Conservation (phyloP, 805 yeast species). For the Clavispora vitiphila region DNA sequence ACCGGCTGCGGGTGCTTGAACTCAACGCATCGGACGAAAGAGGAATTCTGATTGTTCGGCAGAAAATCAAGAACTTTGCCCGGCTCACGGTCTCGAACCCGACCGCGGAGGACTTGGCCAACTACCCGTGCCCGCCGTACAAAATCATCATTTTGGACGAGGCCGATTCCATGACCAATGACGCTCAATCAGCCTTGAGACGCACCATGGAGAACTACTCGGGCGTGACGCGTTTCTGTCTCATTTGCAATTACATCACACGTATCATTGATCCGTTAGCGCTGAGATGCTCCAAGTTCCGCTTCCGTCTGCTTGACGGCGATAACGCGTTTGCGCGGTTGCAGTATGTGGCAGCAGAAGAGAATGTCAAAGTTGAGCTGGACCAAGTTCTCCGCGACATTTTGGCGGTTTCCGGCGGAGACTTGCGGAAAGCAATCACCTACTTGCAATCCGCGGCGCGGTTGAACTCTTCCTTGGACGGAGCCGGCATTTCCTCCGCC, state of each 20-base stretch:
- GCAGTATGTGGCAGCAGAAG: conserved; percentile 48
- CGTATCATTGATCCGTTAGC: conserved; percentile 96
- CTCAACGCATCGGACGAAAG: conserved; percentile 88
- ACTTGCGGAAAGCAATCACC: conserved; percentile 89
- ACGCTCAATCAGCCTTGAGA: conserved; percentile 92
- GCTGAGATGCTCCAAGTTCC: conserved; percentile 90
- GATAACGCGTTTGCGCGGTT: conserved; percentile 67
- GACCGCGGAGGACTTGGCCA: conserved; percentile 54
- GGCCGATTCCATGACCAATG: conserved; percentile 96
- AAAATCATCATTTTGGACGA: conserved; percentile 90
- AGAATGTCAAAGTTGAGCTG: conserved; percentile 21
- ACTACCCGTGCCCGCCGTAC: conserved; percentile 95
- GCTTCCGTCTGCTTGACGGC: conserved; percentile 76
- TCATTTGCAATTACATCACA: conserved; percentile 94
- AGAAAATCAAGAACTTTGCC: conserved; percentile 82
- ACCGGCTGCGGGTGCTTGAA: conserved; percentile 70
- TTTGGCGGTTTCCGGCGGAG: conserved; percentile 77
- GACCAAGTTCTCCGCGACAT: conserved; percentile 61
- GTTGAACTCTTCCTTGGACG: conserved; percentile 12
- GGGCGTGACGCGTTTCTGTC: conserved; percentile 81
- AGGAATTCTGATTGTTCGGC: conserved; percentile 83
- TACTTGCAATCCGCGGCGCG: conserved; percentile 51
- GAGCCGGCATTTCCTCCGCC: conserved; percentile 38
- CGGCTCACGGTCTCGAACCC: conserved; percentile 81
- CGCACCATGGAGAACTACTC: conserved; percentile 93